Conservation (phyloP, 140 eudicot genomes). For the Stevia rebaudiana region DNA sequence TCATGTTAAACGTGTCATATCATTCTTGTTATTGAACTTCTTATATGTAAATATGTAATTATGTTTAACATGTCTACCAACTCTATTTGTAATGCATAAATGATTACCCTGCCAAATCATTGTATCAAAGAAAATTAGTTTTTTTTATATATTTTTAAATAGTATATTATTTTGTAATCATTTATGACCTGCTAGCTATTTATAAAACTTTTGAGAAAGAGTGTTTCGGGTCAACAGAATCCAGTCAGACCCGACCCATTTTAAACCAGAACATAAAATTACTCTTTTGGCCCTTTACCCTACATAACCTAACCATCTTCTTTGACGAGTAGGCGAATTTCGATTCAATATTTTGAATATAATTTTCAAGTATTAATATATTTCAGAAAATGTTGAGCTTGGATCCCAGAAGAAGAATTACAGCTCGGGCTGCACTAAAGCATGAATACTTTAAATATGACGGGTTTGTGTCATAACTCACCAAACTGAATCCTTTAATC, state of each 20-base stretch:
- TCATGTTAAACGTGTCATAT: no score
- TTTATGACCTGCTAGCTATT: background rate
- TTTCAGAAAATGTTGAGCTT: constrained; percentile 85
- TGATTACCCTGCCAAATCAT: no score
- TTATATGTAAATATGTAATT: no score
- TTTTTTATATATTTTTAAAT: no score
- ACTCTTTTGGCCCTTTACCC: no score
- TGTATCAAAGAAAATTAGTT: no score
- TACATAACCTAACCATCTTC: no score
- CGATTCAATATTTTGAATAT: background rate
- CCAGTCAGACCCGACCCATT: background rate
- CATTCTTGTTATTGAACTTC: no score
- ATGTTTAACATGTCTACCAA: no score
- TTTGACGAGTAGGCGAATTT: background rate
- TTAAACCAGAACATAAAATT: no score
- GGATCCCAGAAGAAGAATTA: constrained; percentile 89
- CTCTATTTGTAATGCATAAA: no score
- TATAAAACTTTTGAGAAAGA: background rate
- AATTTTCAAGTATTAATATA: background rate
- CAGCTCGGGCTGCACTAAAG: constrained; percentile 86
- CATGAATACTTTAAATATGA: constrained; percentile 92
- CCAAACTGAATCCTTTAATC: constrained; percentile 28
- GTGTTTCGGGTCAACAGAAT: background rate
- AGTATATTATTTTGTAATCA: background rate
- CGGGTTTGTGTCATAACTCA: constrained; percentile 58